phyloP scores from a whole-genome alignment of 257 asterid genomes.

The Solanum bulbocastanum region DNA sequence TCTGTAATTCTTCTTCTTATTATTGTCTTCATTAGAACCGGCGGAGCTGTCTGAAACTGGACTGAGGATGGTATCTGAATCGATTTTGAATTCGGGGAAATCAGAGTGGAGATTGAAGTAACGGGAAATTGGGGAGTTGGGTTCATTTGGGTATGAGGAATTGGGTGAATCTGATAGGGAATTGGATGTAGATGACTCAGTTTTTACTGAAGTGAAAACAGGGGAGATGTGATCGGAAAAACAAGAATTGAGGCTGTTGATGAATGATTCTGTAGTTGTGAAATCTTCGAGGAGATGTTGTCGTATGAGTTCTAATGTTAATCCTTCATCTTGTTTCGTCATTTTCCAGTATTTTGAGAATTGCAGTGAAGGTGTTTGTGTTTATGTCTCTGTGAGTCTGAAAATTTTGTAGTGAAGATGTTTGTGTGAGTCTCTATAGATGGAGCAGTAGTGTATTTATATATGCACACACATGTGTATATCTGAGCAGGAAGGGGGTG shows the following conservation, averaged over 20 bases:
- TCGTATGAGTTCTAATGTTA: conserved; percentile 44
- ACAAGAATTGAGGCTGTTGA: conserved; percentile 26
- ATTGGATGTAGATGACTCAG: conserved; percentile 21
- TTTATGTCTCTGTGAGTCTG: neutral
- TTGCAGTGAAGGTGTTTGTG: neutral
- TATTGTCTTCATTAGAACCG: neutral
- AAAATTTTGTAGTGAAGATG: neutral
- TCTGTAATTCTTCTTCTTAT: conserved; percentile 26
- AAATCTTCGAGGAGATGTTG: conserved; percentile 47
- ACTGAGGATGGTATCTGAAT: conserved; percentile 1
- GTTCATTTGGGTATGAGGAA: conserved; percentile 9
- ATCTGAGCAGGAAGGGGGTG: too few relatives aligned
- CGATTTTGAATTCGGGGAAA: conserved; percentile 13
- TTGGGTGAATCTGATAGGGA: conserved; percentile 14
- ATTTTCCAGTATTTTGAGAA: neutral
- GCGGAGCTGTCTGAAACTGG: neutral
- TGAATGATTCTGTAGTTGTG: conserved; percentile 27
- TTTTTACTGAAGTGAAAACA: neutral
- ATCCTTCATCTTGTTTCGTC: conserved; percentile 16
- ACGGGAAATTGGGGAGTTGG: conserved; percentile 8
- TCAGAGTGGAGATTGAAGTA: conserved; percentile 12
- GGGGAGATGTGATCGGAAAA: conserved; percentile 2
- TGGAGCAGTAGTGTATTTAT: neutral
- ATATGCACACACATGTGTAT: too few relatives aligned
- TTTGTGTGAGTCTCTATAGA: neutral